A percentile compares a stretch with the other conserved stretches of the same genome.
phyloP scores from a whole-genome alignment of 2,329 filamentous ascomycete species.

The Pseudogymnoascus sp. region DNA sequence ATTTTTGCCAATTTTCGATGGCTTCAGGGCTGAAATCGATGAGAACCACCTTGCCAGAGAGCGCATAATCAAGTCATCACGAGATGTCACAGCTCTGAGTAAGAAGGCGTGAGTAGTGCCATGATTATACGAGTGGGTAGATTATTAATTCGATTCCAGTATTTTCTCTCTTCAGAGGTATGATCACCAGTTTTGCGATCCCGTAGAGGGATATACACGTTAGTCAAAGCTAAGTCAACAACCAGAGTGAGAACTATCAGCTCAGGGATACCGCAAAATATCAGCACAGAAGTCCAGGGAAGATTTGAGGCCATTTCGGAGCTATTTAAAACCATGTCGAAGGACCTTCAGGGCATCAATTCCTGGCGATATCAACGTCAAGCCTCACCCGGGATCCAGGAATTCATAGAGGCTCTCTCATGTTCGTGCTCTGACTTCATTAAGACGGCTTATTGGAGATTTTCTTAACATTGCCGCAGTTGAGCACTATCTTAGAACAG shows the following conservation, averaged over 20 bases:
- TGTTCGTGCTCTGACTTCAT: conserved; percentile 31
- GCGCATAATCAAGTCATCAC: conserved; percentile 79
- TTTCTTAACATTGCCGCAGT: conserved; percentile 32
- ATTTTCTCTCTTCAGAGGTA: conserved; percentile 83
- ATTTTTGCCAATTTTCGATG: conserved; percentile 73
- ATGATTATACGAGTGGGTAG: conserved; percentile 8
- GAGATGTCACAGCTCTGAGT: conserved; percentile 87
- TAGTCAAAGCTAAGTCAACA: background rate
- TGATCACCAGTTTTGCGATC: background rate
- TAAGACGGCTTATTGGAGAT: background rate
- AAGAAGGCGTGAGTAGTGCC: conserved; percentile 79
- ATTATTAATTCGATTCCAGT: conserved; percentile 36
- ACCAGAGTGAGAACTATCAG: conserved; percentile 57
- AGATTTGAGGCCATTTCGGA: conserved; percentile 64
- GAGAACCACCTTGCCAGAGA: conserved; percentile 91
- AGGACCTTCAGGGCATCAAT: conserved; percentile 72
- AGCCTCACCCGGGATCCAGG: conserved; percentile 76
- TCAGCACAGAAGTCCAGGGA: conserved; percentile 61
- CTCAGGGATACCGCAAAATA: conserved; percentile 57
- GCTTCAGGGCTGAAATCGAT: conserved; percentile 81
- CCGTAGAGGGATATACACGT: background rate
- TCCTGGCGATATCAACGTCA: conserved; percentile 73
- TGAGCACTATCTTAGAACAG: conserved; percentile 74
- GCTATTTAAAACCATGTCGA: conserved; percentile 59
- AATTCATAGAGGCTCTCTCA: conserved; percentile 85